A percentile compares a stretch with the other conserved stretches of the same genome.
phyloP scores from a whole-genome alignment of 1,139 yeast genomes.

The Kodamaea arcana region DNA sequence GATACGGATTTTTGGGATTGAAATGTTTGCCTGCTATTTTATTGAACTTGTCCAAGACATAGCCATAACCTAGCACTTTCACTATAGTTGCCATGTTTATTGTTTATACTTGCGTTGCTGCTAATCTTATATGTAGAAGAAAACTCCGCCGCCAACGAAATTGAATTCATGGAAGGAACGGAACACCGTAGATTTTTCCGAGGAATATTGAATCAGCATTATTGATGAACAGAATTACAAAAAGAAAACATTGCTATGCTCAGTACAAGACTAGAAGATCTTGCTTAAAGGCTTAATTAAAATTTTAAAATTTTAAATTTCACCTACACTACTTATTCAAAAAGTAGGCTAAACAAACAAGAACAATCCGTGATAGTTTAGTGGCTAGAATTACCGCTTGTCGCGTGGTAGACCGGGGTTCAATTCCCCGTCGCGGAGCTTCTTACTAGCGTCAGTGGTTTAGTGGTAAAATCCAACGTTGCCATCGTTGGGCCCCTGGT shows the following conservation, averaged over 20 bases:
- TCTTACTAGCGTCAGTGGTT: neutral
- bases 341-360: no score
- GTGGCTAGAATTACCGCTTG: constrained; percentile 48
- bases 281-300: no score
- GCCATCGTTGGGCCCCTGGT: neutral
- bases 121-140: neutral
- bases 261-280: no score
- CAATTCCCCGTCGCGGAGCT: constrained; percentile 67
- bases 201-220: no score
- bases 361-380: constrained; percentile 40
- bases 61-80: constrained; percentile 21
- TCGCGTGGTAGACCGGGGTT: constrained; percentile 69
- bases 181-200: no score
- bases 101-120: neutral
- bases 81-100: neutral
- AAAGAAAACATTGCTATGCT: no score
- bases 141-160: neutral
- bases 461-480: neutral
- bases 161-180: no score
- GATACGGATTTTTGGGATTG: constrained; percentile 62
- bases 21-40: constrained; percentile 59
- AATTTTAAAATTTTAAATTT: no score
- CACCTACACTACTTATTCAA: no score
- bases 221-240: no score
- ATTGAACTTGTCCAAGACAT: constrained; percentile 51